phyloP scores from a whole-genome alignment of 495 filamentous ascomycete genomes.

The Aspergillus panamensis region DNA sequence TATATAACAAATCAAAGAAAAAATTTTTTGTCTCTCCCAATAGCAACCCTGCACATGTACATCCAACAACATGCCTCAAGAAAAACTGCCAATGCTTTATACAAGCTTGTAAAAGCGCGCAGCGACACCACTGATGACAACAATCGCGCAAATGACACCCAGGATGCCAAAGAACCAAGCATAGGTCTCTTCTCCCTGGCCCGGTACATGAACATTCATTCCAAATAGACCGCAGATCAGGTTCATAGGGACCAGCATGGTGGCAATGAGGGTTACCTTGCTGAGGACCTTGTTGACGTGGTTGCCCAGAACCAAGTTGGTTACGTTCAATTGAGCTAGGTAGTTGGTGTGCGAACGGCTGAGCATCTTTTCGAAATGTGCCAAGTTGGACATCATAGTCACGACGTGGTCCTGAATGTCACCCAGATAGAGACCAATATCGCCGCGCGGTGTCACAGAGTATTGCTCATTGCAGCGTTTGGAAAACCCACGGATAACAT shows the following conservation, averaged over 20 bases:
- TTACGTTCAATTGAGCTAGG: slow-evolving; percentile 88
- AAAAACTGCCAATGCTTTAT: slow-evolving; percentile 2
- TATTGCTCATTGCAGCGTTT: slow-evolving; percentile 98
- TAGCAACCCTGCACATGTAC: too few relatives aligned
- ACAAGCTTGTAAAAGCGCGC: slow-evolving; percentile 48
- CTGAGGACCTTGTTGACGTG: slow-evolving; percentile 78
- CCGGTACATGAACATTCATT: slow-evolving; percentile 92
- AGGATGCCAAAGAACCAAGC: slow-evolving; percentile 80
- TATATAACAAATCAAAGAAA: not conserved
- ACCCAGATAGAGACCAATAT: slow-evolving; percentile 92
- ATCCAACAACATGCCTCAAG: too few relatives aligned
- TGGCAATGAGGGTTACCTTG: slow-evolving; percentile 93
- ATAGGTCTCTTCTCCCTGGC: slow-evolving; percentile 48
- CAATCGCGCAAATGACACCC: slow-evolving; percentile 59
- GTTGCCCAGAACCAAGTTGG: slow-evolving; percentile 78
- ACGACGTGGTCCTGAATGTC: slow-evolving; percentile 99
- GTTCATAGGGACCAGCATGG: slow-evolving; percentile 95
- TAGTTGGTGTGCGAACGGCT: slow-evolving; percentile 95
- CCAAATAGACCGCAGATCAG: slow-evolving; percentile 93
- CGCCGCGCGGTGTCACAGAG: slow-evolving; percentile 86
- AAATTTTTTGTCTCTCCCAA: not conserved
- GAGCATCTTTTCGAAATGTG: slow-evolving; percentile 96
- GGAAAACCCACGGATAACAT: slow-evolving; percentile 94
- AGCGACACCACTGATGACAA: slow-evolving; percentile 47
- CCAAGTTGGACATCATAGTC: slow-evolving; percentile 95